Evolutionary conservation across 179 eudicot species (phyloP).

Genomic region (Gypsophila paniculata): DNA sequence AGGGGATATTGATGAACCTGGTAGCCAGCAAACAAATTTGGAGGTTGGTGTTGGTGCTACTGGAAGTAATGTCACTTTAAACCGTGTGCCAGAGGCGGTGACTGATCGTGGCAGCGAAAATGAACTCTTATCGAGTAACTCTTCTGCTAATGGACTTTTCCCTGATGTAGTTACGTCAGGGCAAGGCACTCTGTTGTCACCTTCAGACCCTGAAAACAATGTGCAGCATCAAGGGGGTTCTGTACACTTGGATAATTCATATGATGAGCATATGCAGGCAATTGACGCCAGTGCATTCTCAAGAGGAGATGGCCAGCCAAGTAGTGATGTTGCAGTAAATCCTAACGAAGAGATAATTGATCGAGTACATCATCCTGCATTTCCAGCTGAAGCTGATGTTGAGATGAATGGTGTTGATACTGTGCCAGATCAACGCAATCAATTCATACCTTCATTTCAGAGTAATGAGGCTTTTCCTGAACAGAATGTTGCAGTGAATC

Average conservation of each 20-base stretch:
- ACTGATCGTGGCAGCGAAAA: conserved; percentile 23
- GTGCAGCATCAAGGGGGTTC: conserved; percentile 26
- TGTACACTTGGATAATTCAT: conserved; percentile 24
- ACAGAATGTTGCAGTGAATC: conserved; percentile 36
- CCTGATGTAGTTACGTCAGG: conserved; percentile 35
- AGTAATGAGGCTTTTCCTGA: conserved; percentile 42
- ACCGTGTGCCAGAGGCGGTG: conserved; percentile 30
- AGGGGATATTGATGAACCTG: conserved; percentile 37
- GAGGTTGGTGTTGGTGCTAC: conserved; percentile 31
- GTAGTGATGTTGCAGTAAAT: conserved; percentile 29
- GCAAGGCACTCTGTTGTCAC: conserved; percentile 26
- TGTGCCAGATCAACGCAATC: conserved; percentile 43
- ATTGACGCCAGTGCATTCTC: conserved; percentile 31
- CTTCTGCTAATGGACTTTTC: conserved; percentile 38
- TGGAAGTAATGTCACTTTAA: conserved; percentile 30
- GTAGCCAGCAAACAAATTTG: conserved; percentile 29
- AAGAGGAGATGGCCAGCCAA: conserved; percentile 30
- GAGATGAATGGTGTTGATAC: conserved; percentile 47
- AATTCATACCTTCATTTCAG: conserved; percentile 27
- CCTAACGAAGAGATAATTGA: conserved; percentile 36
- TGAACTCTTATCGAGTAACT: conserved; percentile 34
- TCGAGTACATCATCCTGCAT: conserved; percentile 39
- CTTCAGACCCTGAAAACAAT: conserved; percentile 21
- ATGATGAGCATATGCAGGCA: conserved; percentile 38
- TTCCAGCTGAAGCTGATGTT: conserved; percentile 45